phyloP scores from a whole-genome alignment of 352 stramenopile genomes.

The Pythium coloratum region DNA sequence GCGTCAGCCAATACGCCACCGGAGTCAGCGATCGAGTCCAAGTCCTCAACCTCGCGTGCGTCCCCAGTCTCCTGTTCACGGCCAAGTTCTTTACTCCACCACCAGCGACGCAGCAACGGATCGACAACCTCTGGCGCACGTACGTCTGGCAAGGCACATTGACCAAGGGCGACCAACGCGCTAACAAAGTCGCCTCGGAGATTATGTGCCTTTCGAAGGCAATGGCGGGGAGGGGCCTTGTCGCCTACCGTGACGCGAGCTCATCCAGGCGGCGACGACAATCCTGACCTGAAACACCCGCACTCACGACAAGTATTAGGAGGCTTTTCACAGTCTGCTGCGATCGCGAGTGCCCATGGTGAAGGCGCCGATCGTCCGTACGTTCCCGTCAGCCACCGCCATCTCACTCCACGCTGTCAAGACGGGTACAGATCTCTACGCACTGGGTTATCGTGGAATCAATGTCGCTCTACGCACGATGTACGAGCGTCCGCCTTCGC shows the following conservation, averaged over 20 bases:
- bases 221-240: neutral
- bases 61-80: constrained; percentile 14
- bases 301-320: constrained; percentile 18
- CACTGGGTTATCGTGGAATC: neutral
- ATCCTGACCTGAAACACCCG: constrained; percentile 10
- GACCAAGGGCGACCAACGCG: neutral
- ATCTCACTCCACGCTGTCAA: neutral
- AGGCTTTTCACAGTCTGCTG: constrained; percentile 1
- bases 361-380: too few relatives aligned
- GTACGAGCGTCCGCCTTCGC: neutral
- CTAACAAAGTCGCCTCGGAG: neutral
- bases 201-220: constrained; percentile 2
- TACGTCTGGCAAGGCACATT: constrained; percentile 18
- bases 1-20: neutral
- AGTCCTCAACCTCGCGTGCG: constrained; percentile 3
- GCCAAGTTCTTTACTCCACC: constrained; percentile 11
- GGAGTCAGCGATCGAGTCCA: constrained; percentile 1
- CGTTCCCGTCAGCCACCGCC: neutral
- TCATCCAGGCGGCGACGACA: neutral
- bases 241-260: constrained; percentile 8
- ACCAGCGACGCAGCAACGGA: neutral
- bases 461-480: neutral
- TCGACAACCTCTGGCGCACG: neutral
- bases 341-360: neutral
- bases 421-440: too few relatives aligned